A percentile compares a stretch with the other conserved stretches of the same genome.
These are phyloP conservation scores for Massariosphaeria phaeospora DNA, from an alignment of 495 filamentous ascomycete species.

Conservation along the genomic window DNA sequence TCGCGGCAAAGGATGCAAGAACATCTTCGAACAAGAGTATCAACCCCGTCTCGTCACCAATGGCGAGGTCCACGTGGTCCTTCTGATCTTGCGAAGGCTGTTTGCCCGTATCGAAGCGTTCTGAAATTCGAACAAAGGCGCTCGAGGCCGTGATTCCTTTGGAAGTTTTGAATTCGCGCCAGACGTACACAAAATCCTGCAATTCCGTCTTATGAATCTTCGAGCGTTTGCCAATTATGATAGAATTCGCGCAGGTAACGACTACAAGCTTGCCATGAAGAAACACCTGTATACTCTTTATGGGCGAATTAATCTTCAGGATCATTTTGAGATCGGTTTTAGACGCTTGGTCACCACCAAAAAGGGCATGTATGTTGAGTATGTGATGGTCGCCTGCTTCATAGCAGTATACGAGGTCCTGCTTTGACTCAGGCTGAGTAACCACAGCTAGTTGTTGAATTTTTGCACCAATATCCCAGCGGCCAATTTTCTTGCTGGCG, in stretches of 20 bases:
- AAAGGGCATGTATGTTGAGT: constrained; percentile 26
- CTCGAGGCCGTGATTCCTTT: constrained; percentile 59
- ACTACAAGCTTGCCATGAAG: constrained; percentile 42
- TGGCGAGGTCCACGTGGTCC: constrained; percentile 56
- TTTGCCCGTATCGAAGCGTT: constrained; percentile 7
- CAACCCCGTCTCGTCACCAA: constrained; percentile 68
- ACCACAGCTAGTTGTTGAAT: constrained; percentile 38
- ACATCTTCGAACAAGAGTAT: constrained; percentile 76
- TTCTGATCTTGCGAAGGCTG: constrained; percentile 32
- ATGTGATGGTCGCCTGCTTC: constrained; percentile 15
- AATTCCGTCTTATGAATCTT: constrained; percentile 17
- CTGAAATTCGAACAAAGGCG: constrained; percentile 36
- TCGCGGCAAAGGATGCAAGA: constrained; percentile 49
- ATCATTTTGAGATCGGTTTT: constrained; percentile 26
- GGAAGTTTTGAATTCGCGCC: constrained; percentile 49
- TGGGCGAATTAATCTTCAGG: constrained; percentile 19
- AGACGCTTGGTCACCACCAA: constrained; percentile 10
- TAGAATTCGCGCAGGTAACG: constrained; percentile 37
- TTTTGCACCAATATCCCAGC: constrained; percentile 47
- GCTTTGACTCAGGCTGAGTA: neutral
- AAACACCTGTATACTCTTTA: constrained; percentile 39
- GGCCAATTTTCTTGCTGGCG: constrained; percentile 47
- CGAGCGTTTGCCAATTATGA: constrained; percentile 32
- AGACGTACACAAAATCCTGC: constrained; percentile 45
- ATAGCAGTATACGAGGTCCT: constrained; percentile 25